Base-by-base conservation (phyloP, 805 yeast genomes). In the Candida golubevii region DNA sequence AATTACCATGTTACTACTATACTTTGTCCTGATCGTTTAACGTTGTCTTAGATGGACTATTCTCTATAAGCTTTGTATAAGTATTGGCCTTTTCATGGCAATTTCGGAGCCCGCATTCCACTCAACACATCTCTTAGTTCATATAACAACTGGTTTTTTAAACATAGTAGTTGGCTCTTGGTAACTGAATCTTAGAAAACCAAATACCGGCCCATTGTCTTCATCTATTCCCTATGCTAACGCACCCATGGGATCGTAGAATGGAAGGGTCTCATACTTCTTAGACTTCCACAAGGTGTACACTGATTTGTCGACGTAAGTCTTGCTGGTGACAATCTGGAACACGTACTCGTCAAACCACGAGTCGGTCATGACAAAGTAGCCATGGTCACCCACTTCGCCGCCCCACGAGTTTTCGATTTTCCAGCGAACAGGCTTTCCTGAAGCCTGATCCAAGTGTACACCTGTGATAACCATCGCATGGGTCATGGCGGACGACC, bases 401-500 rank as follows among this genome's bases (percentile, higher is more conserved):
- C 61, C 66, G 42, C 75, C 75, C 74, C 74, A 69, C 1, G 74
- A 68, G 51, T 69, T 70, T 50, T 70, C 69, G 41, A 70, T 66
- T 55, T 69, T 70, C 75, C 74, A 70, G 55, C 75, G 60, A 2
- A 67, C 57, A 6, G 74, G 75, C 4, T 39, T 37, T 11, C 73
- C 72, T 31, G 63, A 56, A 7, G 37, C 41, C 10, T 72, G 79
- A 50, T 83, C 88, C 32, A 88, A 67, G 62, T 87, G 89, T 37
- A 85, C 91, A 29, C 82, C 96, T 10, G 89, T 82, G 57, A 88
- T 78, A 18, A 82, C 75, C 96, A 88, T 88, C 32, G 96, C 96
- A 58, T 88, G 96, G 12, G 95, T 88, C 95, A 88, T 86, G 51
- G 80, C 68, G 23, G 89, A 82, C 51, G 87, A 81, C 45, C 80